Base-by-base conservation (phyloP, 805 yeast species). In the Wickerhamomyces rabaulensis region DNA sequence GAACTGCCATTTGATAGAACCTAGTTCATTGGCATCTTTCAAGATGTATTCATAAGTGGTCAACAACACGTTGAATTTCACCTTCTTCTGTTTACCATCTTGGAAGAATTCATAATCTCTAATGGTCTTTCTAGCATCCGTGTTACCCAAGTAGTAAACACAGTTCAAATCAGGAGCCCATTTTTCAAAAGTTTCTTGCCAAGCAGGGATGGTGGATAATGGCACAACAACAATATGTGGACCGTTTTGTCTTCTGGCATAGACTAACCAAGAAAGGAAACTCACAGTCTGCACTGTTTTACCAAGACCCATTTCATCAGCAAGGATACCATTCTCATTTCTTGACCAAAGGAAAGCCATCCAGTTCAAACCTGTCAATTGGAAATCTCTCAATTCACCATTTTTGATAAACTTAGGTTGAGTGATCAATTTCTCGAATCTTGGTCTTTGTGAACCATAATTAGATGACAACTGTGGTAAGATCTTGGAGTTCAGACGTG, bases 311-410 rank as follows among this genome's bases (percentile, higher is more conserved):
- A 94, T 94, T 66, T 94, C 99, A 71, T 94, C 99, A 5, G 99
- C 99, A 38, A 94, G 71, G 43, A 94, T 94, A 46, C 99, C 98
- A 65, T 94, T 94, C 69, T 94, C 97, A 66, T 92, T 88, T 59
- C 97, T 79, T 4, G 96, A 88, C 99, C 99, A 94, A 51, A 94
- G 71, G 64, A 92, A 94, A 0, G 99, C 99, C 99, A 94, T 94
- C 99, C 99, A 94, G 67, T 94, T 94, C 52, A 94, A 76, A 47
- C 99, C 99, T 0, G 99, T 94, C 64, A 94, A 76, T 71, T 94
- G 99, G 78, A 94, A 94, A 69, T 94, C 99, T 64, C 99, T 80
- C 53, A 94, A 75, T 64, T 86, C 94, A 43, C 97, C 97, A 60
- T 85, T 83, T 63, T 90, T 90, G 53, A 94, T 83, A 61, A 85